Evolutionary conservation across 2,329 filamentous ascomycete species (phyloP).

Genomic region (Capronia coronata): DNA sequence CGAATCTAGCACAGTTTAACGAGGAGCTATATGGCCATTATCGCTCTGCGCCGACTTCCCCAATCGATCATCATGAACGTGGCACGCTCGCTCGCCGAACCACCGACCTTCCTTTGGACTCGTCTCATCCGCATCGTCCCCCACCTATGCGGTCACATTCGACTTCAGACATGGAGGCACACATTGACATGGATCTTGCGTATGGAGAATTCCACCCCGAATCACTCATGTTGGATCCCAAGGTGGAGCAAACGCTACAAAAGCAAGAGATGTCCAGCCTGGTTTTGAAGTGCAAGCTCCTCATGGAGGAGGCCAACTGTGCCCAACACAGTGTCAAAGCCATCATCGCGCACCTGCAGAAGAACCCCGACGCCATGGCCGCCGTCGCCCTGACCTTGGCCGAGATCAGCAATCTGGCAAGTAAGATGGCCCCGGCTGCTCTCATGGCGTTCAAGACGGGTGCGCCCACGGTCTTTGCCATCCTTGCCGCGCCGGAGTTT

Average conservation of each 20-base stretch:
- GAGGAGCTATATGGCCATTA: slow-evolving; percentile 23
- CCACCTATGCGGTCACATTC: slow-evolving; percentile 23
- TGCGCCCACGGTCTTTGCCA: slow-evolving; percentile 77
- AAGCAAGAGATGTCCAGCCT: slow-evolving; percentile 56
- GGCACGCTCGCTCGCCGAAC: slow-evolving; percentile 22
- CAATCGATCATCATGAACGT: slow-evolving; percentile 15
- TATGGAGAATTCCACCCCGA: slow-evolving; percentile 77
- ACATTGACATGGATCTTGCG: slow-evolving; percentile 84
- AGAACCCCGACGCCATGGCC: slow-evolving; percentile 83
- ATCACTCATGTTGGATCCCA: slow-evolving; percentile 40
- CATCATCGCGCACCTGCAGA: slow-evolving; percentile 73
- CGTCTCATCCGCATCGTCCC: slow-evolving; percentile 12
- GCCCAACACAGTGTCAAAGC: slow-evolving; percentile 74
- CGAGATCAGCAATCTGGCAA: slow-evolving; percentile 75
- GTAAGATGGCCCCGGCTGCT: slow-evolving; percentile 78
- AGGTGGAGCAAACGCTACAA: slow-evolving; percentile 42
- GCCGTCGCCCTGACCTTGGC: slow-evolving; percentile 88
- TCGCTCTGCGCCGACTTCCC: slow-evolving; percentile 31
- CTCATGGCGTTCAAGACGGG: slow-evolving; percentile 68
- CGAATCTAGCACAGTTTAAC: slow-evolving; percentile 25
- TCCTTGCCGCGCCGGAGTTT: slow-evolving; percentile 87
- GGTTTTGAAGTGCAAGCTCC: slow-evolving; percentile 64
- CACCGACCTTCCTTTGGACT: slow-evolving; percentile 25
- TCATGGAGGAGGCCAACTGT: slow-evolving; percentile 84
- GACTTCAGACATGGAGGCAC: slow-evolving; percentile 30